phyloP scores from a whole-genome alignment of 2,329 filamentous ascomycete genomes.

The Aspergillus sp. region DNA sequence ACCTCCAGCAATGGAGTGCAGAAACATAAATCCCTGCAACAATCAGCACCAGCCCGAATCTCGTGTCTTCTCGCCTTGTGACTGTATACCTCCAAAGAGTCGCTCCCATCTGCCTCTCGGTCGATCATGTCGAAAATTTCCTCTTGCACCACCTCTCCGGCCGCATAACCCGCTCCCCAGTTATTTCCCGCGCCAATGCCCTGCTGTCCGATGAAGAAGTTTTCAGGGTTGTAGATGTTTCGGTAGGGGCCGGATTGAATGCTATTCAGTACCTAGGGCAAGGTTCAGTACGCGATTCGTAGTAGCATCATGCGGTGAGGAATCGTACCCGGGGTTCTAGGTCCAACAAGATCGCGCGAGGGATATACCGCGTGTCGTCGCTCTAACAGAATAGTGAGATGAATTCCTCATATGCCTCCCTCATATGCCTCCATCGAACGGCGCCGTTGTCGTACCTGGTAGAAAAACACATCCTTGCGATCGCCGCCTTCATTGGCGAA shows the following conservation, averaged over 20 bases:
- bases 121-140: slow-evolving; percentile 99
- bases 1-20: slow-evolving; percentile 96
- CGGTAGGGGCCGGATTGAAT: slow-evolving; percentile 94
- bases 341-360: slow-evolving; percentile 90
- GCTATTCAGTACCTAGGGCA: slow-evolving; percentile 72
- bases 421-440: not conserved
- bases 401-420: not conserved
- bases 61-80: not conserved
- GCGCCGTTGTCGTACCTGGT: slow-evolving; percentile 54
- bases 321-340: slow-evolving; percentile 77
- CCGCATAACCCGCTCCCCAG: slow-evolving; percentile 95
- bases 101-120: slow-evolving; percentile 94
- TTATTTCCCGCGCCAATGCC: slow-evolving; percentile 95
- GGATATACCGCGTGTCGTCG: slow-evolving; percentile 97
- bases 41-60: not conserved
- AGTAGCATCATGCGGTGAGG: not conserved
- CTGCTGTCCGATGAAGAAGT: slow-evolving; percentile 95
- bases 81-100: slow-evolving; percentile 75
- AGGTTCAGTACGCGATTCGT: not conserved
- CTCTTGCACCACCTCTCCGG: slow-evolving; percentile 86
- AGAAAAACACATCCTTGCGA: slow-evolving; percentile 99
- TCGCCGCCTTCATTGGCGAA: slow-evolving; percentile 97
- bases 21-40: slow-evolving; percentile 88
- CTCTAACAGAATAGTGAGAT: slow-evolving; percentile 54
- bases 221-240: slow-evolving; percentile 99